Evolutionary conservation across 2,329 filamentous ascomycete species (phyloP), one percentile per base, ranked within the genome.

Genomic region (Biscogniauxia marginata): DNA sequence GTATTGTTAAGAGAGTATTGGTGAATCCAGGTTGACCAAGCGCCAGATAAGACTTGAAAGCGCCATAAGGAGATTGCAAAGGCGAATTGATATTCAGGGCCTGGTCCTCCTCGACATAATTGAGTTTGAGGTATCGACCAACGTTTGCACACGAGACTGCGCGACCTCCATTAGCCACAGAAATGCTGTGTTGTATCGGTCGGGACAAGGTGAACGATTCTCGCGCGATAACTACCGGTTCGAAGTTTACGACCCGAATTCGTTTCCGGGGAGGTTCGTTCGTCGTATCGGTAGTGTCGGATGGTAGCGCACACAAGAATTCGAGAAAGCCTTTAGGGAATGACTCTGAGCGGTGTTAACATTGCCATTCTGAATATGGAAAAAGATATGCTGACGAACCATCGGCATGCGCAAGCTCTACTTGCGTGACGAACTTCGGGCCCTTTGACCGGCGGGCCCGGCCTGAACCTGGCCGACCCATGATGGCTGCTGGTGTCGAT

Each of bases 241-340:
- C 60, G 21, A 59, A 16, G 9, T 47, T 20, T 7, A 63, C 63
- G 7, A 63, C 19, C 18, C 63, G 61, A 24, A 53, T 45, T 16
- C 67, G 66, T 49, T 70, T 71, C 18, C 23, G 25, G 8, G 58
- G 56, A 24, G 54, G 62, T n/a, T 61, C 62, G 21, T 46, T 39
- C 9, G 7, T 18, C 6, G 47, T 43, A 16, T 56, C 50, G 34
- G 49, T n/a, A 18, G 25, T 18, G 9, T 52, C 47, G 7, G 52
- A 25, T 23, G 60, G 53, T 45, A 63, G 54, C 8, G 52, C 51
- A 45, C 20, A 11, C 3, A 65, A 8, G 43, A 63, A 60, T 4
- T 21, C 13, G 22, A 65, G 53, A n/a, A 65, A 52, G 20, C 54
- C 50, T 1, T 46, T 21, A 3, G 63, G 61, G 9, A 65, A 57